phyloP scores from a whole-genome alignment of 2,329 filamentous ascomycete genomes.

The Aspergillus pseudoviridinutans region DNA sequence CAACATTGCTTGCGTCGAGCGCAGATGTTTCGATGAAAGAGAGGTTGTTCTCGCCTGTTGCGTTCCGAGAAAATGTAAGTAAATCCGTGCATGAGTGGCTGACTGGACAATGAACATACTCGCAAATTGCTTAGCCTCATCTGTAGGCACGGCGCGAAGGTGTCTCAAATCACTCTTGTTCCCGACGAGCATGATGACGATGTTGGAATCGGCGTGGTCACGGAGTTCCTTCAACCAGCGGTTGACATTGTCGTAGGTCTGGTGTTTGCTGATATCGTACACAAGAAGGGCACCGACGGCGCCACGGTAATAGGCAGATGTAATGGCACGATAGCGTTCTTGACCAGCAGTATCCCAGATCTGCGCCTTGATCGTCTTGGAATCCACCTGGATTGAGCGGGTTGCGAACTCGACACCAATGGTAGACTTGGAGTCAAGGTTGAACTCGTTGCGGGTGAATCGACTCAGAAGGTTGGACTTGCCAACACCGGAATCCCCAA shows the following conservation, averaged over 20 bases:
- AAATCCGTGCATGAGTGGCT: background rate
- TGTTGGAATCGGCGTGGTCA: slow-evolving; percentile 97
- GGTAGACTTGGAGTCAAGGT: slow-evolving; percentile 98
- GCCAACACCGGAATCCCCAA: slow-evolving; percentile 98
- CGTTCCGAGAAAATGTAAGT: slow-evolving; percentile 19
- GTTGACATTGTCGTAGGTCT: slow-evolving; percentile 98
- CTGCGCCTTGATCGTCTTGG: slow-evolving; percentile 99
- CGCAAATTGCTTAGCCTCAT: slow-evolving; percentile 96
- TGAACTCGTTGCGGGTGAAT: slow-evolving; percentile 99
- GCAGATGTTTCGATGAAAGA: slow-evolving; percentile 99
- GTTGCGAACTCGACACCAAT: slow-evolving; percentile 99
- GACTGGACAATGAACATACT: slow-evolving; percentile 54
- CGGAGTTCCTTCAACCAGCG: slow-evolving; percentile 98
- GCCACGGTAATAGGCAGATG: slow-evolving; percentile 97
- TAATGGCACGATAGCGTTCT: slow-evolving; percentile 98
- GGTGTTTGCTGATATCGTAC: slow-evolving; percentile 99
- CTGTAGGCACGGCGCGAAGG: slow-evolving; percentile 91
- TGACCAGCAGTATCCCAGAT: slow-evolving; percentile 99
- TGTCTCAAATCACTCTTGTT: slow-evolving; percentile 99
- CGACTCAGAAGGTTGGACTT: slow-evolving; percentile 99
- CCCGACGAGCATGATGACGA: slow-evolving; percentile 98
- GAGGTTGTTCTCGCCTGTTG: slow-evolving; percentile 86
- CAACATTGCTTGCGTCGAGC: slow-evolving; percentile 97
- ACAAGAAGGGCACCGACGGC: slow-evolving; percentile 96
- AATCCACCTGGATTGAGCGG: slow-evolving; percentile 96